Base-by-base conservation (phyloP, 257 asterid genomes). In the Marsdenia floribunda region DNA sequence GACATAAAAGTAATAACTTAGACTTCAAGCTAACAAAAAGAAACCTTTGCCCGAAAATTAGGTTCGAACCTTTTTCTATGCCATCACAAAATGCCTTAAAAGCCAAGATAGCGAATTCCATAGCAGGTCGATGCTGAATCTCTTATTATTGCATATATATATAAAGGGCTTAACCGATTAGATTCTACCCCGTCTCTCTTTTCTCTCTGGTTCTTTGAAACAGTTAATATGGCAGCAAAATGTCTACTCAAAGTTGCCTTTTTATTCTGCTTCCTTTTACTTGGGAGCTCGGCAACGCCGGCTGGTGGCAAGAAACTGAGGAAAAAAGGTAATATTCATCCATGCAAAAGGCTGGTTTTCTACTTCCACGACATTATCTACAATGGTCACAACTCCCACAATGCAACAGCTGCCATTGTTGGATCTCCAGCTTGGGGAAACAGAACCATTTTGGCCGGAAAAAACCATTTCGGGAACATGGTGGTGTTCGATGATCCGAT, bases 401-500 rank as follows among this genome's bases (percentile, higher is more conserved):
- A 82, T 14, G 85, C 88, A 19, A 85, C 86, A 5, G 52, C 88
- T 5, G 75, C 86, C 67, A 85, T 83, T 0, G 22, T 83, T 0
- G 87, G 84, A 3, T 80, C 87, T 0, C 89, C 87, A 2, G 72
- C 72, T 0, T 80, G 89, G 84, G 87, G 76, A 0, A 83, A 85
- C 74, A 61, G 9, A 21, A 85, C 85, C 69, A 68, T 77, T 19
- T 67, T 85, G 52, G 68, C 82, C 12, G 74, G 76, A 3, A 81
- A 71, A 29, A 73, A 54, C 78, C 84, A 83, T 70, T 87, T 87
- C 18, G 91, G 89, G 0, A 68, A 80, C 74, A 1, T 83, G 71
- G 84, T 83, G 18, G 85, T 85, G 0, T 87, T 87, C 76, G 81
- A 87, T 52, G 89, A 87, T 14, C 91, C 91, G 0, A 79, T 87